Conservation (phyloP, 202 grass and related monocot genomes). For the Zizania palustris region DNA sequence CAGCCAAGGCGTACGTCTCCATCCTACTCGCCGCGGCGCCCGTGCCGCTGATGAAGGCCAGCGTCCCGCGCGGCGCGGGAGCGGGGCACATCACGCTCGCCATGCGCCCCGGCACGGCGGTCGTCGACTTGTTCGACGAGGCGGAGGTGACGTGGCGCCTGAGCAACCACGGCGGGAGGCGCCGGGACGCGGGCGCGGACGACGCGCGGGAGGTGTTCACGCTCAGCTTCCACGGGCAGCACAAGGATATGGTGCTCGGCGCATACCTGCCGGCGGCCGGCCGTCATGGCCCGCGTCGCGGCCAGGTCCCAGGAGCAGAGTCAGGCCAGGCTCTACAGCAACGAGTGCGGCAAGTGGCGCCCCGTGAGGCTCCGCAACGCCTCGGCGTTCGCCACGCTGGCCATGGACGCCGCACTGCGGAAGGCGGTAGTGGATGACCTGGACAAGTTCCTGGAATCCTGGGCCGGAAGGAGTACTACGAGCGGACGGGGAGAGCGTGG, state of each 20-base stretch:
- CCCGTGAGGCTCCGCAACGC: conserved; percentile 65
- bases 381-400: conserved; percentile 67
- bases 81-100: conserved; percentile 51
- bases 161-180: not conserved
- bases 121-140: conserved; percentile 51
- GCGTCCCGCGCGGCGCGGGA: conserved; percentile 41
- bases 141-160: conserved; percentile 48
- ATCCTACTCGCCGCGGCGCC: conserved; percentile 42
- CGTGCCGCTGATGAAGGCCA: conserved; percentile 35
- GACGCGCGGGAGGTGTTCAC: conserved; percentile 41
- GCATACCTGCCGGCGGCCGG: conserved; percentile 59
- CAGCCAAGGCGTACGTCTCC: conserved; percentile 49
- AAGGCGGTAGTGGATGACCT: conserved; percentile 60
- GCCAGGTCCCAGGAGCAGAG: conserved; percentile 52
- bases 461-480: conserved; percentile 65
- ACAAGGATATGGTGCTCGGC: conserved; percentile 52
- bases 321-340: conserved; percentile 70
- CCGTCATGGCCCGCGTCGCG: conserved; percentile 52
- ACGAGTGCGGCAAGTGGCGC: conserved; percentile 64
- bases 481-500: conserved; percentile 68
- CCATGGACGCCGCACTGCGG: conserved; percentile 67
- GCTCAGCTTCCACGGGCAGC: conserved; percentile 66
- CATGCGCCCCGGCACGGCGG: conserved; percentile 47
- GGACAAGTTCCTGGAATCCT: conserved; percentile 56
- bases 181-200: not conserved